Base-by-base conservation (phyloP, 345 rosid genomes). In the Camelina neglecta region DNA sequence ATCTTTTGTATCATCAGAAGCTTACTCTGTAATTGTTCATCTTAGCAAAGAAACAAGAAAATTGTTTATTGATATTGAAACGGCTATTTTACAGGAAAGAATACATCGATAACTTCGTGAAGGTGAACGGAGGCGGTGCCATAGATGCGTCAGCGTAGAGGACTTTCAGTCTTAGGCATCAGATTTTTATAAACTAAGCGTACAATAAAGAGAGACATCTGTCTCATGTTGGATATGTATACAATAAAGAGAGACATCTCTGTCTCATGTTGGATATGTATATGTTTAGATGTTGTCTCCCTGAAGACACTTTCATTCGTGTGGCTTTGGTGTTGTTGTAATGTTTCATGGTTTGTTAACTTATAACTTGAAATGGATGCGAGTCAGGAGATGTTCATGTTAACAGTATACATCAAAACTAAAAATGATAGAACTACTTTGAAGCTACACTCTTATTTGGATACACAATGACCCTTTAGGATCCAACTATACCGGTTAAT, bases 11-110 rank as follows among this genome's bases (percentile, higher is more conserved):
- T 29, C 51, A 26, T 55, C 60, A 55, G 26, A 55, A 55, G 8
- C 36, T 56, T 56, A 33, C 18, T 29, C 11, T 29, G 21, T 21
- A 31, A 29, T 29, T 4, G 15, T 42, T 26, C 33, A 21, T 8
- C 51, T 4, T 24, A 82, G 15, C 21, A 54, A 42, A 65, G 10
- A 48, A 10, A 23, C 24, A 1, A 47, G 10, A 65, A 6, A 65
- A 33, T 33, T 49, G 20, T 26, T 13, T 51, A 31, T 16, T 11
- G 29, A 26, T 56, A 69, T 26, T 26, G 29, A 56, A 39, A 41
- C 11, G 50, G 35, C 65, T 63, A 50, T 18, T 20, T 21, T 71
- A 79, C 91, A 93, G 97, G 93, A 85, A 89, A 83, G 93, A 89
- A 11, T 92, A 94, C 53, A 12, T 92, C 13, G 26, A 90, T 60